Percentiles rank a stretch among this genome's conserved stretches.
These are phyloP conservation scores for Suhomyces sp. DNA, from an alignment of 805 yeast species.

Conservation along the genomic window DNA sequence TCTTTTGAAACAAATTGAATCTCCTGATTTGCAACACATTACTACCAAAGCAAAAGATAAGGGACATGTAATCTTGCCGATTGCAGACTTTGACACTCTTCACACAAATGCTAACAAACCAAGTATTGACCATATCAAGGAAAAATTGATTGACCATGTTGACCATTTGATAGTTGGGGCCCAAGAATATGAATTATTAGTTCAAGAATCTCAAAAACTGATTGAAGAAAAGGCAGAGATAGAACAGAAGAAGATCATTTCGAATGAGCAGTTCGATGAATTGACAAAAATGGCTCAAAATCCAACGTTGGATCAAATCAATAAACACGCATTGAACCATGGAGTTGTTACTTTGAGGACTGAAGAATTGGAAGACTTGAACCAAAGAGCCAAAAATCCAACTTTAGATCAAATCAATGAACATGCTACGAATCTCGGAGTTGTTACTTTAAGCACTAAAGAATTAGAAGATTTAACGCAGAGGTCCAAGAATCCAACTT, in stretches of 20 bases:
- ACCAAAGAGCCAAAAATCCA: constrained; percentile 5
- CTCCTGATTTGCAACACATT: constrained; percentile 14
- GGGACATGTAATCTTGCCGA: constrained; percentile 6
- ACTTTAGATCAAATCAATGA: constrained; percentile 4
- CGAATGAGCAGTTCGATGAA: constrained; percentile 1
- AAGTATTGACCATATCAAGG: constrained; percentile 1
- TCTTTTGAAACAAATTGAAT: constrained; percentile 10
- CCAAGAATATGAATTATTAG: not conserved
- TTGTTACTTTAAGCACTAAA: constrained; percentile 4
- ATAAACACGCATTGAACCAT: constrained; percentile 17
- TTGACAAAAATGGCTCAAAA: constrained; percentile 10
- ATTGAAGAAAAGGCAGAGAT: constrained; percentile 3
- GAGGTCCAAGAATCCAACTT: constrained; percentile 16
- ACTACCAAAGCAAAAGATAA: constrained; percentile 7
- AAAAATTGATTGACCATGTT: not conserved
- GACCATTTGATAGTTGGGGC: constrained; percentile 5
- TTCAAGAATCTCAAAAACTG: not conserved
- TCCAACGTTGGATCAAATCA: constrained; percentile 18
- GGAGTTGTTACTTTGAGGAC: constrained; percentile 16
- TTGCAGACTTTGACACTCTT: not conserved
- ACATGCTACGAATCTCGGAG: constrained; percentile 6
- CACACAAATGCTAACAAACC: not conserved
- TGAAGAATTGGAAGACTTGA: constrained; percentile 15
- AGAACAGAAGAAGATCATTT: constrained; percentile 1
- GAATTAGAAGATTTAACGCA: constrained; percentile 5